Evolutionary conservation across 176 grass and related monocot species (phyloP).

Genomic region (Oryza australiensis): DNA sequence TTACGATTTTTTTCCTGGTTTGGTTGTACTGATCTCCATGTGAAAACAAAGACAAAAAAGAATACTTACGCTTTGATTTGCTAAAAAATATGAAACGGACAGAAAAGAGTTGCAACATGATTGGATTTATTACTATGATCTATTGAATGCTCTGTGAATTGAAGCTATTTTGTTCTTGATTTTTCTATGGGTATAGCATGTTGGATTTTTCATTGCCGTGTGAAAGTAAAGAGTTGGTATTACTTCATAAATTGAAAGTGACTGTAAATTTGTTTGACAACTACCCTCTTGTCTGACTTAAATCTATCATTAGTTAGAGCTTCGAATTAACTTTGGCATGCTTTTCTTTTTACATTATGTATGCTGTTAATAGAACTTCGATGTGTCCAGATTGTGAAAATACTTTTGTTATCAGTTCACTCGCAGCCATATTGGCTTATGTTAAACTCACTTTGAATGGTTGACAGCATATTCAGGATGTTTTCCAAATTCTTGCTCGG

Average conservation of each 20-base stretch:
- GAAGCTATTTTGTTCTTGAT: neutral
- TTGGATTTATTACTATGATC: neutral
- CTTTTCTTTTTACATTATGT: neutral
- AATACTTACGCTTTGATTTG: constrained; percentile 11
- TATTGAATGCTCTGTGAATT: neutral
- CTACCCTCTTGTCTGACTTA: neutral
- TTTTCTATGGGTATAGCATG: neutral
- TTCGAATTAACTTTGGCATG: neutral
- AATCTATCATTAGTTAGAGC: neutral
- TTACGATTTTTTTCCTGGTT: constrained; percentile 14
- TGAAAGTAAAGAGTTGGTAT: neutral
- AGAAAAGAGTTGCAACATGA: neutral
- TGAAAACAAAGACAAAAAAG: constrained; percentile 28
- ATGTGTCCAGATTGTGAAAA: neutral
- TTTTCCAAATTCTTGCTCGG: neutral
- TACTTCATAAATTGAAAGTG: neutral
- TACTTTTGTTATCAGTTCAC: neutral
- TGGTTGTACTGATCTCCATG: constrained; percentile 35
- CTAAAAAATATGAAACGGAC: neutral
- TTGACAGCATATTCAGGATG: neutral
- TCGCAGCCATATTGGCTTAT: neutral
- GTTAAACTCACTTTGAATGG: neutral
- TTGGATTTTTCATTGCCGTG: neutral
- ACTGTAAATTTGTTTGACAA: neutral
- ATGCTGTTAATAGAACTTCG: neutral